Conservation (phyloP, 805 yeast genomes). For the Candida nonsorbophila region DNA sequence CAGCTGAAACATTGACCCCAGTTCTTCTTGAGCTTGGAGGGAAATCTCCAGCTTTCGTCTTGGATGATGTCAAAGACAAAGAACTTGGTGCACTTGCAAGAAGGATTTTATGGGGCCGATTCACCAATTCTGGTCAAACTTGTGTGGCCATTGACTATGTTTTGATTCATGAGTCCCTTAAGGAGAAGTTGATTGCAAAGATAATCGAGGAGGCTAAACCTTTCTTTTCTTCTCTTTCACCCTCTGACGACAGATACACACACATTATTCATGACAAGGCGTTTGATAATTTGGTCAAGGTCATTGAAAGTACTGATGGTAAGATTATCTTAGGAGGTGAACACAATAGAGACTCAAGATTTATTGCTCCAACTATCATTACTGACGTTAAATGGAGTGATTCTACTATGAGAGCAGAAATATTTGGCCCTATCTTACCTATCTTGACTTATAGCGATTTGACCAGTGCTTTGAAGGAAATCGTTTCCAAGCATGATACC, state of each 20-base stretch:
- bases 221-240: constrained; percentile 37
- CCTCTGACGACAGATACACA: constrained; percentile 32
- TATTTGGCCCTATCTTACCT: constrained; percentile 86
- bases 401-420: constrained; percentile 65
- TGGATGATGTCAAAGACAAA: constrained; percentile 41
- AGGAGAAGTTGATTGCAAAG: constrained; percentile 44
- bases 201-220: constrained; percentile 35
- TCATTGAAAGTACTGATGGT: constrained; percentile 50
- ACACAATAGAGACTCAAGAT: constrained; percentile 33
- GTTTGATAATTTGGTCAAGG: constrained; percentile 39
- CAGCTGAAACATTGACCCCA: constrained; percentile 84
- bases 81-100: constrained; percentile 43
- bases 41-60: constrained; percentile 77
- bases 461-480: constrained; percentile 36
- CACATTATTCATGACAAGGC: constrained; percentile 58
- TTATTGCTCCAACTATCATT: constrained; percentile 71
- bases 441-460: constrained; percentile 50
- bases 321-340: constrained; percentile 44
- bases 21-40: constrained; percentile 84
- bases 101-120: constrained; percentile 75
- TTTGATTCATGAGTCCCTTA: constrained; percentile 55
- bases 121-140: constrained; percentile 81
- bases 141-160: constrained; percentile 88
- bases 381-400: constrained; percentile 61
- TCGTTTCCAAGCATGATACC: constrained; percentile 52